These are phyloP conservation scores for Pestalotiopsis sp. DNA, from an alignment of 2,329 filamentous ascomycete species.

Conservation along the genomic window DNA sequence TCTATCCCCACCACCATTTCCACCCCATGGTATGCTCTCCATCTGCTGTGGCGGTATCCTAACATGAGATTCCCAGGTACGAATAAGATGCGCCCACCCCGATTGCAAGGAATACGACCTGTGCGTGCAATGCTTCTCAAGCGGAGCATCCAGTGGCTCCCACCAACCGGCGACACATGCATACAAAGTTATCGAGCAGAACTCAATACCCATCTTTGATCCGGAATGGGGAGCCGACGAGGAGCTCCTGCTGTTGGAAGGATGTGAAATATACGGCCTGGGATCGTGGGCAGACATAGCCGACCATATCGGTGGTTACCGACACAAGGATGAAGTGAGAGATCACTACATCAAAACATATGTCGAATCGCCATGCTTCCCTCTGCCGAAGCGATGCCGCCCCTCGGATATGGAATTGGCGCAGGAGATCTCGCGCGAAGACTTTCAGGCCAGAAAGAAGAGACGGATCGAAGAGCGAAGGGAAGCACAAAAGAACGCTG, in stretches of 20 bases:
- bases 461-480: constrained; percentile 89
- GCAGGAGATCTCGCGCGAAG: constrained; percentile 81
- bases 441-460: constrained; percentile 93
- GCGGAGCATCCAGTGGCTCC: constrained; percentile 76
- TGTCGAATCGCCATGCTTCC: constrained; percentile 80
- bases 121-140: constrained; percentile 91
- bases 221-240: constrained; percentile 97
- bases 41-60: neutral
- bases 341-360: constrained; percentile 93
- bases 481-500: constrained; percentile 81
- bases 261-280: constrained; percentile 92
- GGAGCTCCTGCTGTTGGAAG: constrained; percentile 89
- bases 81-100: constrained; percentile 85
- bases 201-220: constrained; percentile 96
- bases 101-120: constrained; percentile 94
- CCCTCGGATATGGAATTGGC: constrained; percentile 79
- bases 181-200: constrained; percentile 95
- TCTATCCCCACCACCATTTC: neutral
- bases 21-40: neutral
- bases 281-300: constrained; percentile 98
- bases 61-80: constrained; percentile 64
- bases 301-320: constrained; percentile 95
- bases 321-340: constrained; percentile 91
- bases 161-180: constrained; percentile 87
- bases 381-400: constrained; percentile 83